Evolutionary conservation across 73 alveolate genomes (phyloP), one percentile per base, ranked within the genome.

Genomic region (Paramecium caudatum): DNA sequence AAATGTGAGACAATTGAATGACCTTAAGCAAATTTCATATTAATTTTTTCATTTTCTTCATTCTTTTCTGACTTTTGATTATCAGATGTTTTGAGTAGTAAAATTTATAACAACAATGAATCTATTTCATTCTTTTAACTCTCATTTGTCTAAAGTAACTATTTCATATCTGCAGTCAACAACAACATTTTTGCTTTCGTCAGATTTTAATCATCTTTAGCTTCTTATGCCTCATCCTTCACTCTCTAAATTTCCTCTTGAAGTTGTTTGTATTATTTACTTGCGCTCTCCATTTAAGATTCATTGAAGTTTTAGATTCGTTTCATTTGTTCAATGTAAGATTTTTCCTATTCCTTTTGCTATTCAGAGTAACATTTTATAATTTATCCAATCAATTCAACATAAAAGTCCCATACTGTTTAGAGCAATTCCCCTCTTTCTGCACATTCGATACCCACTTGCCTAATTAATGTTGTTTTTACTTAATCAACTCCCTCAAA

Each of bases 401-500:
- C 30, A 41, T 74, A 74, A 19, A 41, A 74, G 43, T 74, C 88
- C 88, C 88, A 74, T n/a, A 74, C 30, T 15, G 65, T 37, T 74
- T 74, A 21, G 1, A 74, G 39, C 8, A 74, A 43, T 36, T 74
- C 88, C 21, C 88, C 88, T 74, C 88, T 74, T 41, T 74, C 88
- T 19, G 62, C 16, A n/a, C 88, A 74, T 21, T 74, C 88, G 43
- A 74, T 43, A 43, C 88, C 19, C 62, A 74, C 88, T 45, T 74
- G 43, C 32, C 88, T 74, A 41, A 15, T 74, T 74, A 45, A 41
- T 74, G 39, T 15, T 21, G 7, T 1, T 39, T n/a, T 21, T 74
- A 74, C 88, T 74, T 74, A 0, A 74, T 74, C 21, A 74, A 12
- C 43, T 74, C 88, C 32, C 30, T 74, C 6, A 74, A 47, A 74